Evolutionary conservation across 2,329 filamentous ascomycete species (phyloP).

Genomic region (Trichoderma sp.): DNA sequence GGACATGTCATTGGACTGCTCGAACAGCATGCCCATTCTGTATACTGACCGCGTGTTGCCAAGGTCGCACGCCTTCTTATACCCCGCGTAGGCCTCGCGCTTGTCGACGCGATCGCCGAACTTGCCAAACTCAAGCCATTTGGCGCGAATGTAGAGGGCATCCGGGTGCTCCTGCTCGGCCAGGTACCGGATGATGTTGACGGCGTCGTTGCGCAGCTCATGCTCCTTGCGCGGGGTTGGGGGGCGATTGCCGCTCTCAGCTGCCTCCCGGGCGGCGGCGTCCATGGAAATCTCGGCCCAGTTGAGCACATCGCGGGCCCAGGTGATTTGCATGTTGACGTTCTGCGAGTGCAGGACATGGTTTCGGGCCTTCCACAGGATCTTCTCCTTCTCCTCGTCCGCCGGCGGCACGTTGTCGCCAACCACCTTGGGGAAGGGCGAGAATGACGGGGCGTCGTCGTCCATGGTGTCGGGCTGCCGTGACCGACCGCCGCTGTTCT

Average conservation of each 20-base stretch:
- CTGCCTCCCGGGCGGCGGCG: slow-evolving; percentile 67
- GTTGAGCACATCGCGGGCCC: slow-evolving; percentile 88
- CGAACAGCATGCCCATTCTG: slow-evolving; percentile 96
- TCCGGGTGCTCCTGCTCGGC: slow-evolving; percentile 91
- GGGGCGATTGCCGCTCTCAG: slow-evolving; percentile 54
- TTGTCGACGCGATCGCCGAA: slow-evolving; percentile 90
- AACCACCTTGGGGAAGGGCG: slow-evolving; percentile 84
- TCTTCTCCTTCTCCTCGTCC: slow-evolving; percentile 90
- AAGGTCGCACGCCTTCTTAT: slow-evolving; percentile 80
- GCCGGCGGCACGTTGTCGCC: slow-evolving; percentile 89
- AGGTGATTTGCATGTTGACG: slow-evolving; percentile 92
- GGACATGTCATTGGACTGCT: slow-evolving; percentile 87
- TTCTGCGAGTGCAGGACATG: slow-evolving; percentile 91
- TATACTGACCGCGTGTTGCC: slow-evolving; percentile 91
- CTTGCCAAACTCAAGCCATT: slow-evolving; percentile 98
- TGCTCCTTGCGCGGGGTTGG: slow-evolving; percentile 86
- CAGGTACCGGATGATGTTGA: slow-evolving; percentile 89
- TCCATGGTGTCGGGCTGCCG: slow-evolving; percentile 46
- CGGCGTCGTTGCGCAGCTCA: slow-evolving; percentile 81
- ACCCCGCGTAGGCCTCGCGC: slow-evolving; percentile 88
- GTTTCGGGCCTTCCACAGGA: slow-evolving; percentile 79
- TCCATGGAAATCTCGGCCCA: slow-evolving; percentile 85
- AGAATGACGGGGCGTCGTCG: slow-evolving; percentile 73
- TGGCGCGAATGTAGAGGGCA: slow-evolving; percentile 89
- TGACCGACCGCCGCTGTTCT: slow-evolving; percentile 34